Evolutionary conservation across 2,329 filamentous ascomycete species (phyloP), one percentile per base, ranked within the genome.

Genomic region (Colletotrichum navitas): DNA sequence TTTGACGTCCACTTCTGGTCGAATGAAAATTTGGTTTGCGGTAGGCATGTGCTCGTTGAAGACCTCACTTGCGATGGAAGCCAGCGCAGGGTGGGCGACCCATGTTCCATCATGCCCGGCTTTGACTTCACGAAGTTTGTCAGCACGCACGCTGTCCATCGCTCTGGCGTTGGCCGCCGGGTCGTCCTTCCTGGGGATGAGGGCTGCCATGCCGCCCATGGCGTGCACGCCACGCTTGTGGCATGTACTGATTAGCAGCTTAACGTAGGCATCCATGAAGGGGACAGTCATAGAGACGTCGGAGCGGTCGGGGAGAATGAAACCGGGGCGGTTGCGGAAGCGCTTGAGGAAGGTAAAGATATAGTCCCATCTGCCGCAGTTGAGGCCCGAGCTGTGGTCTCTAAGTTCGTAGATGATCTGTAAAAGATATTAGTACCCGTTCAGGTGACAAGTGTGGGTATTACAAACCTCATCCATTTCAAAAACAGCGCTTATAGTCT

Each of bases 331-430:
- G 77, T 96, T 89, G 79, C 94, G 92, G 91, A 97, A 96, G 82
- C 94, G 95, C 88, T 97, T 97, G 86, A 97, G 96, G 78, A 94
- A 93, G 80, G 91, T 94, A 87, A 97, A 97, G 83, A 97, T 97
- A 86, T 97, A 97, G 80, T 97, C 94, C 94, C 94, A 97, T 75
- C 94, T 91, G 75, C 94, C 94, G 83, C 94, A 97, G 89, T 97
- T 97, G 77, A 97, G 88, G 59, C 94, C 94, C 5, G 94, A 91
- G 80, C 91, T 94, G 85, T 97, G 94, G 79, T 97, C 94, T 73
- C 94, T 91, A 74, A 97, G 90, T 84, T 97, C 94, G 83, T 96
- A 97, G 83, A 97, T 97, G 83, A 97, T 97, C 90, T 71, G 16
- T 6, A 12, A 11, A 16, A 5, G 1, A 10, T 1, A 26, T 56